Evolutionary conservation across 257 asterid species (phyloP).

Genomic region (Lycium ferocissimum): DNA sequence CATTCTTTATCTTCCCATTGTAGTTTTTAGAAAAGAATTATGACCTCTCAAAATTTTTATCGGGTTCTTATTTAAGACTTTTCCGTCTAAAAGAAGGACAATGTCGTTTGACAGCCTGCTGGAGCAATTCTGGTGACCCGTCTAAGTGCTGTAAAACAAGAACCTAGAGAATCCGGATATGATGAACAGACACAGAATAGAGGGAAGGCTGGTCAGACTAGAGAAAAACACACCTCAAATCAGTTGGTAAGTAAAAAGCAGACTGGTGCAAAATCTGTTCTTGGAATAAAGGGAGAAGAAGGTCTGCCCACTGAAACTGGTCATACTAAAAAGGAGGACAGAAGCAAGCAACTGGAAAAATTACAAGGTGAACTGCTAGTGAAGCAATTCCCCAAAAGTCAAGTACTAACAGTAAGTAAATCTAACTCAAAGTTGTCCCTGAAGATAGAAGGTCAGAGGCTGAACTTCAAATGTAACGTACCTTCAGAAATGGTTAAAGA

Average conservation of each 20-base stretch:
- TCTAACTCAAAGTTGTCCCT: slow-evolving; percentile 31
- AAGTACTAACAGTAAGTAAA: slow-evolving; percentile 28
- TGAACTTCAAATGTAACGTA: slow-evolving; percentile 25
- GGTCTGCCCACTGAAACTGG: slow-evolving; percentile 36
- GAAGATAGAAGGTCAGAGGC: slow-evolving; percentile 32
- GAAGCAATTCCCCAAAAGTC: slow-evolving; percentile 33
- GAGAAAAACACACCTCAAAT: slow-evolving; percentile 27
- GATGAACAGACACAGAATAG: slow-evolving; percentile 35
- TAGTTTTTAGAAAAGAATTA: neutral
- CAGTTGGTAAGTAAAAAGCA: slow-evolving; percentile 37
- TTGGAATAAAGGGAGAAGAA: slow-evolving; percentile 35
- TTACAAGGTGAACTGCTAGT: slow-evolving; percentile 34
- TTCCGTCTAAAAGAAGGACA: neutral
- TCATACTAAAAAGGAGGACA: slow-evolving; percentile 32
- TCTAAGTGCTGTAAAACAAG: slow-evolving; percentile 29
- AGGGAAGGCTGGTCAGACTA: slow-evolving; percentile 26
- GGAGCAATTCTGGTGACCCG: slow-evolving; percentile 35
- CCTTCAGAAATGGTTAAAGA: slow-evolving; percentile 31
- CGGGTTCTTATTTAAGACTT: neutral
- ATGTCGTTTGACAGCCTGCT: slow-evolving; percentile 41
- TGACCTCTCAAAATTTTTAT: neutral
- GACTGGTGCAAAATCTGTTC: slow-evolving; percentile 24
- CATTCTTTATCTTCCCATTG: neutral
- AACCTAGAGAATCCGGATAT: slow-evolving; percentile 33
- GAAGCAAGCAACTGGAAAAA: slow-evolving; percentile 32